Evolutionary conservation across 2,329 filamentous ascomycete genomes (phyloP), one percentile per base, ranked within the genome.

Genomic region (Rutstroemia sp.): DNA sequence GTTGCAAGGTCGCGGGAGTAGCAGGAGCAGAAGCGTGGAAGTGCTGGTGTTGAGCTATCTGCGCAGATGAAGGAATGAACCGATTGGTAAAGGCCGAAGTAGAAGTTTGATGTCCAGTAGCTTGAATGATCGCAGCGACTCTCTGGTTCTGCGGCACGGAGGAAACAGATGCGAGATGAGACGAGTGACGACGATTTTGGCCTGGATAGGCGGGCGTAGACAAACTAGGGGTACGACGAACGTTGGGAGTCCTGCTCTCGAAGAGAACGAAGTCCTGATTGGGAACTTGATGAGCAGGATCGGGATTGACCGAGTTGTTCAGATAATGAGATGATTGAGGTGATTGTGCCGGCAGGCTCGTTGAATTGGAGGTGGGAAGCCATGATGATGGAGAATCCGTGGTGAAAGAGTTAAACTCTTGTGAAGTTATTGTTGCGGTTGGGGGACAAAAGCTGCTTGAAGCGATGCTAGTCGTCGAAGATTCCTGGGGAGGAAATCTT

Each of bases 381-480:
- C 88, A 92, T 92, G 80, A 68, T 90, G 83, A 82, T 72, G 74
- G 71, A 73, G 83, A 81, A 88, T 87, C 87, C 87, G 87, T 91
- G 80, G 80, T 90, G 86, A 86, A 86, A 84, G 88, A 84, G 82
- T 78, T 69, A 66, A 79, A 82, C 82, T 86, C 84, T 82, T 78
- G 81, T 70, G 73, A 71, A 75, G 77, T 72, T 80, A 83, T 83
- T 75, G 75, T 83, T 74, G 75, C 74, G 77, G 78, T 78, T 68
- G 70, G 71, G 67, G 70, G 72, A 75, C 73, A 72, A 71, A 75
- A 80, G 82, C 78, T 81, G 81, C 78, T 66, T 66, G 75, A 75
- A 78, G 82, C 80, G 74, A 75, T 74, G 78, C 78, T 79, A 68
- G 76, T 83, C 81, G 86, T 86, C 84, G 88, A 82, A 69, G 81